phyloP scores from a whole-genome alignment of 2,329 filamentous ascomycete genomes.

The Xylariaceae sp. region DNA sequence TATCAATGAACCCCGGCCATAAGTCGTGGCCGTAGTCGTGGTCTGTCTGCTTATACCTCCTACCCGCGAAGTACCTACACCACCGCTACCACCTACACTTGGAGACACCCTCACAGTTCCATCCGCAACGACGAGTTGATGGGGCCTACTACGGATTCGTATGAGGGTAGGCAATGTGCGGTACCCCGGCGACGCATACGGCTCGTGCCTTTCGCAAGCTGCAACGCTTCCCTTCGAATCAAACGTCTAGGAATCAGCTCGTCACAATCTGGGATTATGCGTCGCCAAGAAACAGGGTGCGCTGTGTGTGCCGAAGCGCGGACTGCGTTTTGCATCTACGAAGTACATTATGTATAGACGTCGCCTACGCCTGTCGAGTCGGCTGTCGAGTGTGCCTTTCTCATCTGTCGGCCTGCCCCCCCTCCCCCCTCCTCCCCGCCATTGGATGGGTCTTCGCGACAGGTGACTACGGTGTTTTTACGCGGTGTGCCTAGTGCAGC shows the following conservation, averaged over 20 bases:
- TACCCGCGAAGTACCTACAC: too few relatives aligned
- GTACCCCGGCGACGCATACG: conserved; percentile 18
- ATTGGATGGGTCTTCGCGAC: conserved; percentile 8
- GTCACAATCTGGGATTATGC: conserved; percentile 34
- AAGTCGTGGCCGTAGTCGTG: too few relatives aligned
- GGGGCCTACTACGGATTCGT: too few relatives aligned
- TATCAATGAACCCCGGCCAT: too few relatives aligned
- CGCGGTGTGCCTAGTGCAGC: conserved; percentile 2
- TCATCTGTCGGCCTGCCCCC: not conserved
- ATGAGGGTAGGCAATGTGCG: conserved; percentile 12
- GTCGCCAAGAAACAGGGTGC: conserved; percentile 31
- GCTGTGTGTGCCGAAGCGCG: not conserved
- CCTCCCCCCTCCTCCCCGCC: not conserved
- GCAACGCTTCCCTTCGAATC: conserved; percentile 27
- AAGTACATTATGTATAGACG: not conserved
- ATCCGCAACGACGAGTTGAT: conserved; percentile 23
- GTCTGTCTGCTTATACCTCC: too few relatives aligned
- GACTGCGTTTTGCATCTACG: not conserved
- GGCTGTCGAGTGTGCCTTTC: not conserved
- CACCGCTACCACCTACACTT: too few relatives aligned
- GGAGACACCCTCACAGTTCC: too few relatives aligned
- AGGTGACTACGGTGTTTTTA: too few relatives aligned
- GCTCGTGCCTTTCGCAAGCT: conserved; percentile 16
- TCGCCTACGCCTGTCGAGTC: not conserved
- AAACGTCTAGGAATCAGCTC: conserved; percentile 23